A percentile compares a stretch with the other conserved stretches of the same genome.
These are phyloP conservation scores for Cinnamomum micranthum DNA, from an alignment of 164 flowering plant species.

Conservation along the genomic window DNA sequence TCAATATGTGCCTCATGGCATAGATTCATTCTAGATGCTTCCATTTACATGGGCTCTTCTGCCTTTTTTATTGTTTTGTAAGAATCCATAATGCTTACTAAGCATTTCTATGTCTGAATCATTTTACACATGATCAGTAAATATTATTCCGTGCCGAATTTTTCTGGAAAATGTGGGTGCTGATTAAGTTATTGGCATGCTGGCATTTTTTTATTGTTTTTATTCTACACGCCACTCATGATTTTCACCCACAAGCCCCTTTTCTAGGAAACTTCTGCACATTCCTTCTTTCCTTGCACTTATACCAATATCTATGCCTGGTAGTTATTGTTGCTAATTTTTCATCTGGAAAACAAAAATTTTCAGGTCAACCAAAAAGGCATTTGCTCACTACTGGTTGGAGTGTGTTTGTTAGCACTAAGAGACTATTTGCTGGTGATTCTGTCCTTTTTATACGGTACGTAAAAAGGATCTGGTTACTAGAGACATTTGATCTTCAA, in stretches of 20 bases:
- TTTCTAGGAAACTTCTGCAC: background rate
- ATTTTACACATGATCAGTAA: background rate
- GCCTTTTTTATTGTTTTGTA: background rate
- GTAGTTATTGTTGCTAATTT: background rate
- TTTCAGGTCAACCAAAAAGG: conserved; percentile 91
- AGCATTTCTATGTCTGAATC: background rate
- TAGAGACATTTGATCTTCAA: background rate
- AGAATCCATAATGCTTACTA: background rate
- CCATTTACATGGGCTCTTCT: background rate
- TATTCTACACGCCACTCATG: background rate
- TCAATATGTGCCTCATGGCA: background rate
- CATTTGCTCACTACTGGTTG: conserved; percentile 95
- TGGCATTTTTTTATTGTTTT: background rate
- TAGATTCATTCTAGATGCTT: background rate
- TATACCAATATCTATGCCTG: background rate
- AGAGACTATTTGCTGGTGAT: conserved; percentile 89
- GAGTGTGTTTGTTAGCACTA: conserved; percentile 95
- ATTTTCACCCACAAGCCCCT: background rate
- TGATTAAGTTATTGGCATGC: no score
- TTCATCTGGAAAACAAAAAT: background rate
- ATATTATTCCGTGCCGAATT: background rate
- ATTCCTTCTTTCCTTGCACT: background rate
- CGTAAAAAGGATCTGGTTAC: background rate
- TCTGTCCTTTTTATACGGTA: conserved; percentile 93
- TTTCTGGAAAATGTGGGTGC: background rate